Base-by-base conservation (phyloP, 306 rosid genomes). In the Rosa lucieae region DNA sequence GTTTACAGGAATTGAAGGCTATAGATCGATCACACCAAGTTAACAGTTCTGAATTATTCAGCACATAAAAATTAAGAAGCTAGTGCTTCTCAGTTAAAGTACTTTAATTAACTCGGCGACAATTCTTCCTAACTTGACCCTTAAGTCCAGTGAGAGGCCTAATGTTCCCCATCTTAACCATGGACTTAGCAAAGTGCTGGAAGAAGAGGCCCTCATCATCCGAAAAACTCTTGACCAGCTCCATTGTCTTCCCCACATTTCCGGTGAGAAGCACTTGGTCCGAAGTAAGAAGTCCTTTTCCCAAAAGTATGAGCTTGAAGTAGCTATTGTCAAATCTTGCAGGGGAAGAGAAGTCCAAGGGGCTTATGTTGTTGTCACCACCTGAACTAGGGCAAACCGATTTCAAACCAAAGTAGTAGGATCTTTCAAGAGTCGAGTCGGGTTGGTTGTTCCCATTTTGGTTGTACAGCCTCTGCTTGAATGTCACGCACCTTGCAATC, bases 401-500 rank as follows among this genome's bases (percentile, higher is more conserved):
- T 85, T 89, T 93, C 84, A 91, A 67, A 66, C 73, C 94, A 71
- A 81, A 78, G 84, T 85, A 93, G 82, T 91, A 93, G 70, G 86
- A 42, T 66, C 71, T 84, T 26, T 93, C 98, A 1, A 93, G 86
- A 44, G 84, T 88, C 18, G 73, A 79, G 61, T 93, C 98, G 2
- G 98, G 90, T 83, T 84, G 90, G 89, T 89, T 88, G 82, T 89
- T 79, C 49, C 97, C 96, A 0, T 89, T 92, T 88, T 92, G 97
- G 82, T 90, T 92, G 93, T 93, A 93, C 21, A 93, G 89, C 79
- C 97, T 91, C 65, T 89, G 93, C 81, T 89, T 93, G 93, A 93
- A 93, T 71, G 97, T 81, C 78, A 44, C 79, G 75, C 98, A 93
- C 77, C 89, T 88, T 74, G 98, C 92, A 48, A 91, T 86, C 26